Percentiles rank a stretch among this genome's conserved stretches.
phyloP scores from a whole-genome alignment of 2,329 filamentous ascomycete species.

The Aspergillus brunneoviolaceus region DNA sequence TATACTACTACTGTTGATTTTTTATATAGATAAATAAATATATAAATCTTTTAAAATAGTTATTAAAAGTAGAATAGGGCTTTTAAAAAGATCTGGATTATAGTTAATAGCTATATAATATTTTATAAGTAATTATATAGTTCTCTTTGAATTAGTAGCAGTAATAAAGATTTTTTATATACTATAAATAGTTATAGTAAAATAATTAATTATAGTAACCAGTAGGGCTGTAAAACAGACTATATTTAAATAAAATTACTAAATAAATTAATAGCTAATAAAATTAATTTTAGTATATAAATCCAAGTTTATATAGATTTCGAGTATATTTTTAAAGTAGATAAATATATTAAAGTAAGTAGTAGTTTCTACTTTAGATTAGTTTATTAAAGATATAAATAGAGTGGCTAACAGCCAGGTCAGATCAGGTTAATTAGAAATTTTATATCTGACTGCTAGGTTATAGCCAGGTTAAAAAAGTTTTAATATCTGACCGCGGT shows the following conservation, averaged over 20 bases:
- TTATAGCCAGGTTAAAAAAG: too few species aligned
- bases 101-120: not conserved
- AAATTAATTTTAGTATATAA: not conserved
- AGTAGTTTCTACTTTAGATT: too few species aligned
- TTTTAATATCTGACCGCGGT: too few species aligned
- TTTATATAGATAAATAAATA: not conserved
- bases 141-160: not conserved
- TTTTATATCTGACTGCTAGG: too few species aligned
- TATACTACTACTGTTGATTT: not conserved
- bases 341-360: too few species aligned
- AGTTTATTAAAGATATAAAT: too few species aligned
- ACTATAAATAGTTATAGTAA: not conserved
- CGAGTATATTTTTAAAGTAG: too few species aligned
- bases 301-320: not conserved
- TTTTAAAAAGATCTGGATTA: not conserved
- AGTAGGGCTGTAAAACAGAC: too few species aligned
- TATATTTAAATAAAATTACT: not conserved
- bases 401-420: too few species aligned
- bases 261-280: not conserved
- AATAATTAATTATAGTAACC: not conserved
- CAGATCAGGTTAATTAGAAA: too few species aligned
- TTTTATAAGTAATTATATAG: not conserved
- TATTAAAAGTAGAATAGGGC: not conserved
- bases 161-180: not conserved
- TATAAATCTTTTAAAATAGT: not conserved